phyloP scores from a whole-genome alignment of 306 rosid species.

The Sechiopsis laciniata region DNA sequence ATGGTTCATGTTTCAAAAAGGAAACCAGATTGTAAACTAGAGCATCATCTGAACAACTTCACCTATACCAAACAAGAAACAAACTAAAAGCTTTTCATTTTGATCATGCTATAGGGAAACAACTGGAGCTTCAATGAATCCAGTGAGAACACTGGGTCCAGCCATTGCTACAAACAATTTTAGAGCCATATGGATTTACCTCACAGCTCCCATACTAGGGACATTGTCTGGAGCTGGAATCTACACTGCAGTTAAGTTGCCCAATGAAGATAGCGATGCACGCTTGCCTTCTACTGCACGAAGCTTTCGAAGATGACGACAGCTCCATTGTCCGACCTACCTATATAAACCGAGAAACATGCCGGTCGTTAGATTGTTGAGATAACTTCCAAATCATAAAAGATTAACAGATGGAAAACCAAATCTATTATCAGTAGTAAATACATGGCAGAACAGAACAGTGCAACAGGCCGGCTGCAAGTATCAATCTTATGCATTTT shows the following conservation, averaged over 20 bases:
- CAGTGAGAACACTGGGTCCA: slow-evolving; percentile 81
- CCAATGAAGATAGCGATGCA: slow-evolving; percentile 38
- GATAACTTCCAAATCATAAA: not conserved
- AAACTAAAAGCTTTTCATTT: slow-evolving; percentile 7
- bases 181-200: slow-evolving; percentile 75
- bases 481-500: not conserved
- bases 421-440: not conserved
- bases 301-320: slow-evolving; percentile 57
- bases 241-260: slow-evolving; percentile 64
- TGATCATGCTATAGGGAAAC: slow-evolving; percentile 40
- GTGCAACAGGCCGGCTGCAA: not conserved
- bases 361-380: not conserved
- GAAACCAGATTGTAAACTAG: not conserved
- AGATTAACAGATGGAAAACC: not conserved
- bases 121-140: slow-evolving; percentile 84
- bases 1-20: not conserved
- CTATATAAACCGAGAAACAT: not conserved
- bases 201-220: slow-evolving; percentile 73
- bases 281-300: slow-evolving; percentile 34
- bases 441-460: not conserved
- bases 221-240: slow-evolving; percentile 73
- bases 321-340: slow-evolving; percentile 12
- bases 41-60: not conserved
- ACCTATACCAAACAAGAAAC: not conserved
- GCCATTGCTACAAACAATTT: slow-evolving; percentile 76